phyloP scores from a whole-genome alignment of 2,329 filamentous ascomycete species.

The Fusarium heterosporum region DNA sequence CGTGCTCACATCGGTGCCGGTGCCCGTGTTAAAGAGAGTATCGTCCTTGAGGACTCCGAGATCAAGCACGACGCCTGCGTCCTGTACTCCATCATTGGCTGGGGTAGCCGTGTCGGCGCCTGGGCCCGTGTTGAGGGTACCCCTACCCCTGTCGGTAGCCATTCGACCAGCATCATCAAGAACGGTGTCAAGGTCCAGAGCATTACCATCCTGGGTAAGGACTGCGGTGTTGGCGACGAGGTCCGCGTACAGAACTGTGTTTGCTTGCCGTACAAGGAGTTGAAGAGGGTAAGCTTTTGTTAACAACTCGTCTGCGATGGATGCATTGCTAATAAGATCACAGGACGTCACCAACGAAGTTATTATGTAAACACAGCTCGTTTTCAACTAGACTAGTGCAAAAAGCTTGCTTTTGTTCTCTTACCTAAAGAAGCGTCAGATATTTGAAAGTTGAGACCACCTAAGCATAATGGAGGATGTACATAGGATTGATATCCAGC shows the following conservation, averaged over 20 bases:
- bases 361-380: slow-evolving; percentile 77
- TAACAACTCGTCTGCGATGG: background rate
- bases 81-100: slow-evolving; percentile 95
- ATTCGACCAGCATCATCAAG: slow-evolving; percentile 95
- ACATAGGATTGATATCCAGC: slow-evolving; percentile 18
- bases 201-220: slow-evolving; percentile 97
- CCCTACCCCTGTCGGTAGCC: slow-evolving; percentile 85
- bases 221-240: slow-evolving; percentile 93
- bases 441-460: slow-evolving; percentile 15
- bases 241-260: slow-evolving; percentile 97
- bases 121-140: slow-evolving; percentile 98
- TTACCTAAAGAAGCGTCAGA: slow-evolving; percentile 15
- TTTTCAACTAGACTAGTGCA: slow-evolving; percentile 27
- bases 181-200: slow-evolving; percentile 99
- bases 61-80: slow-evolving; percentile 98
- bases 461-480: slow-evolving; percentile 39
- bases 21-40: slow-evolving; percentile 92
- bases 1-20: slow-evolving; percentile 86
- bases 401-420: slow-evolving; percentile 26
- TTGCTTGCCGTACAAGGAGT: slow-evolving; percentile 96
- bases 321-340: slow-evolving; percentile 44
- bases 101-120: slow-evolving; percentile 95
- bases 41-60: slow-evolving; percentile 93
- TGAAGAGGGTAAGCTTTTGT: slow-evolving; percentile 80
- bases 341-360: slow-evolving; percentile 88